Evolutionary conservation across 23 red algal genomes (phyloP).

Genomic region (Gracilaria domingensis): DNA sequence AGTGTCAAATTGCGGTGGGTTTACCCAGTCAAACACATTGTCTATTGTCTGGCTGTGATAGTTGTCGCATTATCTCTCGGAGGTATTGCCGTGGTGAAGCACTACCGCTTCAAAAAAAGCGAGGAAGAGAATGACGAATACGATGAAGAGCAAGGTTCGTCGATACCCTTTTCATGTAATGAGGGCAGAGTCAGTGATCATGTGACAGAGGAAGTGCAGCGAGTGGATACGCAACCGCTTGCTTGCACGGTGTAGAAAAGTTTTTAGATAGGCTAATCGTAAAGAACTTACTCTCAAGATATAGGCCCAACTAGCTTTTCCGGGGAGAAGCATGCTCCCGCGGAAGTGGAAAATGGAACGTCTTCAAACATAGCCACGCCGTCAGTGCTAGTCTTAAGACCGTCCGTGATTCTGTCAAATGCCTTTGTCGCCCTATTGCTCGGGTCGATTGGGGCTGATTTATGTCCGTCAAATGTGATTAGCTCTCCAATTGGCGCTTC

Average conservation of each 20-base stretch:
- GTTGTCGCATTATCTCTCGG: not conserved
- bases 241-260: not conserved
- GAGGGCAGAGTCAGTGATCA: not conserved
- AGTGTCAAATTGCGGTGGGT: slow-evolving; percentile 33
- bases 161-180: slow-evolving; percentile 16
- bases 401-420: slow-evolving; percentile 74
- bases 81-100: slow-evolving; percentile 16
- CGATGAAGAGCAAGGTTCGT: not conserved
- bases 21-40: slow-evolving; percentile 22
- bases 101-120: not conserved
- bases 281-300: slow-evolving; percentile 30
- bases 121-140: not conserved
- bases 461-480: slow-evolving; percentile 83
- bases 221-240: not conserved
- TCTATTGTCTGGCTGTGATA: slow-evolving; percentile 26
- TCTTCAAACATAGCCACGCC: slow-evolving; percentile 83
- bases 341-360: slow-evolving; percentile 60
- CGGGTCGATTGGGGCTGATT: slow-evolving; percentile 59
- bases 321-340: slow-evolving; percentile 57
- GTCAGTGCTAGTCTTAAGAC: slow-evolving; percentile 50
- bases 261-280: not conserved
- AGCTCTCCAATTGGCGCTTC: slow-evolving; percentile 66
- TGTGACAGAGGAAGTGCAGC: not conserved
- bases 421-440: slow-evolving; percentile 91
- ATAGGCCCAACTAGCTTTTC: slow-evolving; percentile 49